Conservation (phyloP, 257 asterid genomes). For the Nicotiana undulata region DNA sequence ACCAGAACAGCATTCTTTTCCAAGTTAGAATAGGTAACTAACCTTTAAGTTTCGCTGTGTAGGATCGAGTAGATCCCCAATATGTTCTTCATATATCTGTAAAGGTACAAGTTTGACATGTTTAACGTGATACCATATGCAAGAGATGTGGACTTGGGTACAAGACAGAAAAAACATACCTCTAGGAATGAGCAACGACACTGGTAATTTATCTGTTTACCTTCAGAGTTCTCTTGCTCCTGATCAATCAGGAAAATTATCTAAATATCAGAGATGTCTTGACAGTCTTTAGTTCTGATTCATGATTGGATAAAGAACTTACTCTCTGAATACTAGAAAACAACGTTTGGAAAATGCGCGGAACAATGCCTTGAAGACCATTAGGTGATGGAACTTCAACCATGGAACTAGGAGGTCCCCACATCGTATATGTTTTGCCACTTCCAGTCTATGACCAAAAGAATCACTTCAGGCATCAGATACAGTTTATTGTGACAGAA, state of each 20-base stretch:
- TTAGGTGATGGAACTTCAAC: conserved; percentile 52
- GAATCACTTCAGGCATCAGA: conserved; percentile 5
- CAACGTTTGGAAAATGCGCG: conserved; percentile 75
- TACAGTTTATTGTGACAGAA: neutral
- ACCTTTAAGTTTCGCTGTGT: conserved; percentile 79
- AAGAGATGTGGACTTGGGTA: neutral
- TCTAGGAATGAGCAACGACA: conserved; percentile 97
- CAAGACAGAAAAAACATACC: conserved; percentile 30
- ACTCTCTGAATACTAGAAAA: conserved; percentile 81
- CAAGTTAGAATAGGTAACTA: neutral
- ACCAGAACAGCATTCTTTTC: neutral
- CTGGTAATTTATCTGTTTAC: conserved; percentile 67
- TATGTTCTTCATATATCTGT: conserved; percentile 82
- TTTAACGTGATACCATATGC: neutral
- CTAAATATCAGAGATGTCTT: neutral
- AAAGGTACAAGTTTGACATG: conserved; percentile 1
- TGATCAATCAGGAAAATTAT: conserved; percentile 18
- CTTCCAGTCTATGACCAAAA: conserved; percentile 67
- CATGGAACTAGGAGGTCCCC: conserved; percentile 97
- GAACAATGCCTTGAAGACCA: conserved; percentile 79
- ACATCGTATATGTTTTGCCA: conserved; percentile 93
- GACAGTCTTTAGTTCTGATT: neutral
- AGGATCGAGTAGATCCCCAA: conserved; percentile 92
- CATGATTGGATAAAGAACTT: conserved; percentile 5
- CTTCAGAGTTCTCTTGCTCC: conserved; percentile 69